Base-by-base conservation (phyloP, 495 filamentous ascomycete species). In the Cladorrhinum samala region DNA sequence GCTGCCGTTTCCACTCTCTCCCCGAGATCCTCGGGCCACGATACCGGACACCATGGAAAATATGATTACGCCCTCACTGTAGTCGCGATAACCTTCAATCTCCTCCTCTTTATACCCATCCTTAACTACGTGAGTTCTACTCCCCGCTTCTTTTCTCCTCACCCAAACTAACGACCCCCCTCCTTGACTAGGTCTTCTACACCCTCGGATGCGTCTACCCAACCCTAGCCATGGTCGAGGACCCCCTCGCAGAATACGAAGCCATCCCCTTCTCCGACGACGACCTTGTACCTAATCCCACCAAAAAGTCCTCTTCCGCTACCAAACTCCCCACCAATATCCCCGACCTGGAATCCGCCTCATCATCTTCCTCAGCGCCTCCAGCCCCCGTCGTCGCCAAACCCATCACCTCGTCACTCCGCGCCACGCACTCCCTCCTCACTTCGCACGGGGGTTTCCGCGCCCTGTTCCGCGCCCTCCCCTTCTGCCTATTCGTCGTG, bases 221-320 rank as follows among this genome's bases (percentile, higher is more conserved):
- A 13, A 72, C 69, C 11, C 69, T 77, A 20, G 68, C 73, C 42
- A 74, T 75, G 47, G 62, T 77, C 55, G 75, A 77, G 50, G 73
- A 77, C 57, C 73, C 73, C 48, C 72, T 74, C 45, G 72, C 75
- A 14, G 67, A 63, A 24, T 77, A 77, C 53, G 72, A 75, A 38
- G 62, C 73, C 46, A 54, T 76, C 17, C 53, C 65, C 17, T 45
- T 68, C 17, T 64, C 70, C 54, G 73, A 72, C 0, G 64, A 68
- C 20, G 53, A 20, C 55, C 20, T 23, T 40, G 58, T n/a, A n/a
- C 59, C 59, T 21, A 46, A 48, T 37, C 54, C 60, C 44, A 59
- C 60, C 17, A 66, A 59, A 9, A 56, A 51, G 30, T 50, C 62
- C 48, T 45, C 48, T 54, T 53, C 62, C 44, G 59, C 57, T 42